These are phyloP conservation scores for Peronospora belbahrii DNA, from an alignment of 352 stramenopile genomes.

Conservation along the genomic window DNA sequence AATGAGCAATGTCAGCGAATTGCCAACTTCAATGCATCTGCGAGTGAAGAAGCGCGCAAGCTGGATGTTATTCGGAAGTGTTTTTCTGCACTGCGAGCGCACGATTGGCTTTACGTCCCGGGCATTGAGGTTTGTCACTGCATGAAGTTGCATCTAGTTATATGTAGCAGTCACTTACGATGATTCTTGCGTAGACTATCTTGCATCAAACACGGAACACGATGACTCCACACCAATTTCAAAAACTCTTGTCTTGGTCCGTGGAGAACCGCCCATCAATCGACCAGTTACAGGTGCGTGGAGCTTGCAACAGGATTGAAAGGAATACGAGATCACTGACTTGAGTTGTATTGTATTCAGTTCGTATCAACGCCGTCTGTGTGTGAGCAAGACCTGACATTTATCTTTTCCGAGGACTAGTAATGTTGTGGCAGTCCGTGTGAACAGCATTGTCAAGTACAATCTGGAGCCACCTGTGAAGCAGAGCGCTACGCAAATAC, in stretches of 20 bases:
- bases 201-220: constrained; percentile 69
- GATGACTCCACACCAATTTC: constrained; percentile 77
- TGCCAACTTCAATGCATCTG: constrained; percentile 30
- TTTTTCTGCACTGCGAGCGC: constrained; percentile 68
- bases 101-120: constrained; percentile 83
- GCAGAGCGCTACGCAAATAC: constrained; percentile 2
- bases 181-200: constrained; percentile 36
- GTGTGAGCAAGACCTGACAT: constrained; percentile 52
- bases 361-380: constrained; percentile 35
- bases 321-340: constrained; percentile 3
- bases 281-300: constrained; percentile 54
- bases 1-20: constrained; percentile 61
- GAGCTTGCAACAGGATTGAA: neutral
- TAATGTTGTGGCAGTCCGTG: constrained; percentile 4
- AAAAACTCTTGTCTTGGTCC: constrained; percentile 78
- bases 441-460: constrained; percentile 5
- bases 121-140: constrained; percentile 61
- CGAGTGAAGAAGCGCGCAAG: constrained; percentile 63
- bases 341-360: constrained; percentile 16
- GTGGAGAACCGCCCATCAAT: constrained; percentile 64
- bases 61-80: constrained; percentile 82
- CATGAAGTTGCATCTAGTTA: neutral
- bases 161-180: neutral
- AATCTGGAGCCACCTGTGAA: constrained; percentile 1
- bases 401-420: constrained; percentile 76